Evolutionary conservation across 306 rosid species (phyloP), one percentile per base, ranked within the genome.

Genomic region (Adenanthera pavonina): DNA sequence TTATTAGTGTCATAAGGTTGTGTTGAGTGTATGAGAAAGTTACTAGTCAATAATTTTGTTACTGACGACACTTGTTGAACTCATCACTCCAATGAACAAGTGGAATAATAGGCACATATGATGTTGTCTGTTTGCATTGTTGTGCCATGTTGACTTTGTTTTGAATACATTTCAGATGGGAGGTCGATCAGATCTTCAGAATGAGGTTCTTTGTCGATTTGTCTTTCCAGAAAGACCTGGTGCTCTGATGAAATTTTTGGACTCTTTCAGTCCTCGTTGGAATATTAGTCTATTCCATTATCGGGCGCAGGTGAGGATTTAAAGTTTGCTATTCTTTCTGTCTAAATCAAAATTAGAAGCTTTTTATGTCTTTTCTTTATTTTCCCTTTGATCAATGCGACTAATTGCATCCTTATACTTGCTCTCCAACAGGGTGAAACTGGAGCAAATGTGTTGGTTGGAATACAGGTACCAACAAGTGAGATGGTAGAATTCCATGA

Each of bases 191-290:
- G 54, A 86, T 71, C 64, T 92, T 54, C 88, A 86, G 87, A 83
- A 93, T 6, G 97, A 95, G 86, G 89, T 93, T 82, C 94, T 96
- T 81, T 93, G 99, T 78, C 91, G 92, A 64, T 96, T 96, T 67
- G 77, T 89, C 76, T 89, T 96, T 69, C 99, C 99, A 7, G 99
- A 96, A 86, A 93, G 97, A 82, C 97, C 99, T 0, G 99, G 98
- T 80, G 89, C 98, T 54, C 83, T 93, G 76, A 77, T 89, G 95
- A 92, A 92, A 82, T 96, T 96, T 83, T 91, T 96, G 83, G 97
- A 93, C 40, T 72, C 91, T 49, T 89, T 96, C 75, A 92, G 98
- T 84, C 99, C 98, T 3, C 94, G 94, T 59, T 95, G 99, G 98
- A 91, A 96, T 86, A 96, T 96, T 77, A 89, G 89, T 85, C 82